Evolutionary conservation across 495 filamentous ascomycete species (phyloP).

Genomic region (Penicillium canescens): DNA sequence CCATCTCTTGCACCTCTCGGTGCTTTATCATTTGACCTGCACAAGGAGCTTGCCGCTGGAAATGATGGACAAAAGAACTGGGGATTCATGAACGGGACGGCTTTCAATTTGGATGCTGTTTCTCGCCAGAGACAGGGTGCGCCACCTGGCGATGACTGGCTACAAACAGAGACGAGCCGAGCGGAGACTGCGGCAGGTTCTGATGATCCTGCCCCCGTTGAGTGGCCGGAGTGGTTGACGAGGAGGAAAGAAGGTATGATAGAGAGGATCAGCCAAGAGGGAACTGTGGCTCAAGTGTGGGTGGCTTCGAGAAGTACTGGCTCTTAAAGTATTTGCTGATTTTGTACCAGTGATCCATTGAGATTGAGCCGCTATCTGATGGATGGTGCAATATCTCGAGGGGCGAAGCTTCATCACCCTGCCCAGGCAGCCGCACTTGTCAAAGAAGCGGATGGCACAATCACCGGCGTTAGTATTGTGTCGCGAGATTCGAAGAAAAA

Average conservation of each 20-base stretch:
- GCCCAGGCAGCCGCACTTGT: slow-evolving; percentile 54
- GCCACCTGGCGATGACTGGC: slow-evolving; percentile 59
- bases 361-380: slow-evolving; percentile 65
- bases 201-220: slow-evolving; percentile 1
- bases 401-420: slow-evolving; percentile 68
- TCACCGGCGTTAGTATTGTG: slow-evolving; percentile 51
- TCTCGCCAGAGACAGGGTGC: slow-evolving; percentile 28
- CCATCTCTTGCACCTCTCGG: slow-evolving; percentile 56
- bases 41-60: slow-evolving; percentile 61
- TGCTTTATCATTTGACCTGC: slow-evolving; percentile 67
- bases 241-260: slow-evolving; percentile 48
- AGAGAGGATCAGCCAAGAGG: slow-evolving; percentile 63
- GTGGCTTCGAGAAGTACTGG: slow-evolving; percentile 12
- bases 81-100: slow-evolving; percentile 67
- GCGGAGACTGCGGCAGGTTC: slow-evolving; percentile 52
- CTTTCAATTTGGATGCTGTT: slow-evolving; percentile 50
- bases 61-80: slow-evolving; percentile 61
- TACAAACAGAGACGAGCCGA: slow-evolving; percentile 61
- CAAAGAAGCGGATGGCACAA: slow-evolving; percentile 45
- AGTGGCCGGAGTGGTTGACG: slow-evolving; percentile 59
- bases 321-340: slow-evolving; percentile 5
- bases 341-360: slow-evolving; percentile 53
- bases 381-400: slow-evolving; percentile 52
- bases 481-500: slow-evolving; percentile 22
- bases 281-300: slow-evolving; percentile 65